Base-by-base conservation (phyloP, 2,329 filamentous ascomycete genomes). In the Aspergillus quadricinctus region DNA sequence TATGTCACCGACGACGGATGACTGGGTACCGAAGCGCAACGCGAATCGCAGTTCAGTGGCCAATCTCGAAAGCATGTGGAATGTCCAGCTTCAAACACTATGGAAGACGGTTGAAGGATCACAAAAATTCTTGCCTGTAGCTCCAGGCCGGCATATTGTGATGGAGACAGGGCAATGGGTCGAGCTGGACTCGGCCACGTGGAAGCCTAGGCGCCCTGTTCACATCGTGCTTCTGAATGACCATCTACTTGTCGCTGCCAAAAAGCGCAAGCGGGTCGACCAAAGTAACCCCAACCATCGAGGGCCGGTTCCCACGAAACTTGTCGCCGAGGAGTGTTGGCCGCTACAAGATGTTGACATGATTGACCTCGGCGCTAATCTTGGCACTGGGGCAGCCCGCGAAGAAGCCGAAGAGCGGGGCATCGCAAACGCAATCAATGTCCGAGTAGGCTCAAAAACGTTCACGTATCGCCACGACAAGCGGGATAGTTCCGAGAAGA, bases 61-160 rank as follows among this genome's bases (percentile, higher is more conserved):
- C 40, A 88, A 88, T 64, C 75, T 88, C 10, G 86, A 88, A 66
- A 86, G 83, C 35, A 81, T 88, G 74, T 88, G 86, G 81, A 87
- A 80, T 61, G 80, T 82, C 2, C 86, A 88, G 63, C 72, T 88
- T 37, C 85, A 95, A 74, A 88, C 91, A 25, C 78, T 99, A 48
- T 99, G 94, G 85, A 97, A 97, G 77, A 90, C 89, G 46, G 90
- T 99, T n/a, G 94, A 97, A 72, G 93, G 93, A 1, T 96, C 92
- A 9, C 94, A 99, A 69, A 97, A 97, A 72, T 99, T 96, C 68
- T 79, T 99, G 10, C 94, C 94, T 14, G 94, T 92, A 54, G 83
- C 92, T 21, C 86, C 89, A 21, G 93, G 92, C n/a, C 87, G 94
- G 41, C 95, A 97, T 71, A 92, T 99, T 48, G 85, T 97, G 2